Base-by-base conservation (phyloP, 108 stramenopile genomes). In the Pinguiococcus pyrenoidosus region DNA sequence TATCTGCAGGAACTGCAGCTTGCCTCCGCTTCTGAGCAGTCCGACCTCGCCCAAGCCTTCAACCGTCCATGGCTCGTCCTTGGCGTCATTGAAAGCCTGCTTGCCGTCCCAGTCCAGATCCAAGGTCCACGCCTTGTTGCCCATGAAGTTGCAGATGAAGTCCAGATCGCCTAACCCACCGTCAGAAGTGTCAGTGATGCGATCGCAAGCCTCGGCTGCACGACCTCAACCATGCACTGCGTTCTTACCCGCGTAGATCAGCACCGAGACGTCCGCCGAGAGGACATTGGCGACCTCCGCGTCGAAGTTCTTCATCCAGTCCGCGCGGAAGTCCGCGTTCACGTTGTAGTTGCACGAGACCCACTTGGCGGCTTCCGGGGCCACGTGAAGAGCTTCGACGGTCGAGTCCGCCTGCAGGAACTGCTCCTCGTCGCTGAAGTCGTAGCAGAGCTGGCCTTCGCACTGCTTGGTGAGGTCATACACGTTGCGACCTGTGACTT, bases 101-200 rank as follows among this genome's bases (percentile, higher is more conserved):
- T 61, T 61, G 46, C 86, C 84, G 28, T 27, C 32, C 95, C 95
- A 97, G 22, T 78, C 74, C 52, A 97, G 73, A 4, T 56, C 78
- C 10, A 73, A 46, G 3, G 89, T 92, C 91, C 87, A 91, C 21
- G 95, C 91, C 38, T 80, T 48, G 58, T 89, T 91, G 23, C 95
- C 95, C 23, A 92, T 61, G 64, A 85, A 91, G 72, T 96, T 92
- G 75, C 90, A 92, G 57, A 97, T 93, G 66, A 83, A 94, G 66
- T 97, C 95, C 14, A 82, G 70, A 62, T 97, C 95, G 33, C 92
- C n/a, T n/a, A n/a, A n/a, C n/a, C n/a, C n/a, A n/a, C n/a, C n/a
- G n/a, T n/a, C n/a, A n/a, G n/a, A n/a, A n/a, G n/a, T n/a, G n/a
- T n/a, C n/a, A n/a, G n/a, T n/a, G n/a, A n/a, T n/a, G n/a, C n/a